These are phyloP conservation scores for Schizosaccharomyces cryophilus DNA, from an alignment of 805 yeast genomes.

Conservation along the genomic window DNA sequence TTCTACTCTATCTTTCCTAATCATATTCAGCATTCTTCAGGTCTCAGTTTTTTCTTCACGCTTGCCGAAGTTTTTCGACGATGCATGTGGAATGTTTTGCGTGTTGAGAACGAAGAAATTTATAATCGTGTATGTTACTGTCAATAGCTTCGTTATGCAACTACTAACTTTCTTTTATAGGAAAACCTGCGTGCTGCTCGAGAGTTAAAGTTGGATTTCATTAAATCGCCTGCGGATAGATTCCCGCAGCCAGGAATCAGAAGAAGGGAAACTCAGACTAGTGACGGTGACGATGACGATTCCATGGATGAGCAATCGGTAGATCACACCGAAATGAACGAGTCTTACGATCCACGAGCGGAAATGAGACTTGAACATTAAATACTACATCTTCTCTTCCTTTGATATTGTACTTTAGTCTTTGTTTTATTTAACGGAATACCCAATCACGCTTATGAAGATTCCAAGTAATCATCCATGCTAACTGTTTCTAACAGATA, in stretches of 20 bases:
- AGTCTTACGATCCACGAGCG: no score
- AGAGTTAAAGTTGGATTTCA: not conserved
- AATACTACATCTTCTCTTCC: no score
- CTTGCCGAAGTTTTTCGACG: slow-evolving; percentile 62
- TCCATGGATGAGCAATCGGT: not conserved
- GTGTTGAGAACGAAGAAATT: slow-evolving; percentile 82
- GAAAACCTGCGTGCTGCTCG: not conserved
- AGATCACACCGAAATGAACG: no score
- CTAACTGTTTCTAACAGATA: no score
- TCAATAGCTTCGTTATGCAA: not conserved
- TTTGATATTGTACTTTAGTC: no score
- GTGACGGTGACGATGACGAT: not conserved
- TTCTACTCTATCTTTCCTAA: slow-evolving; percentile 57
- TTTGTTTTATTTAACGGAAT: no score
- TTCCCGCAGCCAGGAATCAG: not conserved
- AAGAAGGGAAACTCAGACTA: not conserved
- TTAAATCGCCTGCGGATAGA: not conserved
- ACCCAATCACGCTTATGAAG: no score
- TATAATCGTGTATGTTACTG: not conserved
- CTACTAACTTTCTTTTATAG: not conserved
- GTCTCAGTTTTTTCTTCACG: slow-evolving; percentile 62
- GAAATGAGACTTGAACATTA: no score
- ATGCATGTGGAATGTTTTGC: slow-evolving; percentile 69
- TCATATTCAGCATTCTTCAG: slow-evolving; percentile 69
- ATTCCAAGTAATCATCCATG: no score